Conservation (phyloP, 352 stramenopile species). For the Globisporangium spinosum region DNA sequence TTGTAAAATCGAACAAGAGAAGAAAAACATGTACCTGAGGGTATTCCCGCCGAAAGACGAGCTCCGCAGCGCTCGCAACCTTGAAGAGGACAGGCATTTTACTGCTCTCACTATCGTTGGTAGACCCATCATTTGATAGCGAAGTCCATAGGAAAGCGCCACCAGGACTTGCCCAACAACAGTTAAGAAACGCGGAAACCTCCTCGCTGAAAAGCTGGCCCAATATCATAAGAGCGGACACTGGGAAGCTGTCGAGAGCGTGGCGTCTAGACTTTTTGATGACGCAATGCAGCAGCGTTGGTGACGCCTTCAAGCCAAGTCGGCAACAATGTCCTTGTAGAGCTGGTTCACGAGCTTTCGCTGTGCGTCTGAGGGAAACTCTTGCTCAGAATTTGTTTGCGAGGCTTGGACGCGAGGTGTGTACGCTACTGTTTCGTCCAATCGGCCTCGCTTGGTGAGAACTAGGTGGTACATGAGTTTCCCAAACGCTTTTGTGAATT, state of each 20-base stretch:
- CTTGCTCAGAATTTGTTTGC: background rate
- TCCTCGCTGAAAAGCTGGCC: conserved; percentile 30
- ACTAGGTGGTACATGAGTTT: conserved; percentile 33
- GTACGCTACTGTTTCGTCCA: conserved; percentile 16
- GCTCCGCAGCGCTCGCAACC: conserved; percentile 41
- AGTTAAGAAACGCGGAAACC: conserved; percentile 32
- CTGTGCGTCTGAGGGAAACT: conserved; percentile 32
- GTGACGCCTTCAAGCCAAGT: conserved; percentile 34
- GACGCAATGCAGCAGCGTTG: conserved; percentile 49
- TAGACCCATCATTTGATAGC: background rate
- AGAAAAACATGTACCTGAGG: conserved; percentile 33
- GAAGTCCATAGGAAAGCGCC: conserved; percentile 39
- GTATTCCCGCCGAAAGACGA: conserved; percentile 44
- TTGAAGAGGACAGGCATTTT: background rate
- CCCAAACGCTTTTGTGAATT: conserved; percentile 30
- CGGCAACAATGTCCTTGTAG: conserved; percentile 50
- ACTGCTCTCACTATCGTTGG: background rate
- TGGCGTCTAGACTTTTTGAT: conserved; percentile 44
- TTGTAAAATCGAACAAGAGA: background rate
- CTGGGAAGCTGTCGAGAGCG: conserved; percentile 47
- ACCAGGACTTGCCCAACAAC: conserved; percentile 24
- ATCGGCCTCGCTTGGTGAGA: conserved; percentile 32
- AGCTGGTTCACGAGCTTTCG: conserved; percentile 58
- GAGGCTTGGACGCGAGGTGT: background rate
- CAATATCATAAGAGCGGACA: conserved; percentile 58